phyloP scores from a whole-genome alignment of 1,284 basidiomycete species.

The Phylloboletellus chloephorus region DNA sequence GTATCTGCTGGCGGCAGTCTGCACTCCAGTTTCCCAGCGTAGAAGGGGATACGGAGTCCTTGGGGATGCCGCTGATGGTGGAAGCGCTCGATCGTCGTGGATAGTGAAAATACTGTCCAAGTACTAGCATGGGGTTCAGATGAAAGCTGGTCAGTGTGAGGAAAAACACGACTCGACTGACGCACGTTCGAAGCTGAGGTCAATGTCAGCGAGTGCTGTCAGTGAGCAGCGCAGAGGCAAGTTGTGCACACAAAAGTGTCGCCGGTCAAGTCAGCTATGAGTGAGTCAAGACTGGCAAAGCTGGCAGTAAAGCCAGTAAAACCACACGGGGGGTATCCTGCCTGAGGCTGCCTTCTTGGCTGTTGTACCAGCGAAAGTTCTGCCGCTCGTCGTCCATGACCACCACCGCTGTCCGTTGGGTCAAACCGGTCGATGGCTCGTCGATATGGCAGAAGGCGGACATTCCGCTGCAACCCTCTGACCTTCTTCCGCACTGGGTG shows the following conservation, averaged over 20 bases:
- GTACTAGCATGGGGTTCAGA: too few species aligned
- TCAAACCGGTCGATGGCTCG: background rate
- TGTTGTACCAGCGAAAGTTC: too few species aligned
- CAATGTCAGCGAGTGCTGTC: too few species aligned
- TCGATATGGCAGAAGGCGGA: background rate
- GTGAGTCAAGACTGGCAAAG: too few species aligned
- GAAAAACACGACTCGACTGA: too few species aligned
- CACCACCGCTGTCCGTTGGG: background rate
- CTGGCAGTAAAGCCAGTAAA: too few species aligned
- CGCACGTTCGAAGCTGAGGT: too few species aligned
- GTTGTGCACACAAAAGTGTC: too few species aligned
- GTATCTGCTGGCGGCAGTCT: background rate
- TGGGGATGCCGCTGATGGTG: background rate
- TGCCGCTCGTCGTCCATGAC: background rate
- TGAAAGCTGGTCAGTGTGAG: too few species aligned
- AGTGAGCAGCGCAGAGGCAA: too few species aligned
- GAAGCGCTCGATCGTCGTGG: background rate
- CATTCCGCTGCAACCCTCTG: slow-evolving; percentile 1
- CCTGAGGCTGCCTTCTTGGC: background rate
- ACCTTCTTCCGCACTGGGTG: slow-evolving; percentile 7
- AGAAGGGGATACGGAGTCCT: background rate
- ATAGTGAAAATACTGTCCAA: background rate
- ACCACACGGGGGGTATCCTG: too few species aligned
- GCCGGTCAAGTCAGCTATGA: too few species aligned
- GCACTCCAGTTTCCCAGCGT: background rate